Conservation (phyloP, 495 filamentous ascomycete genomes). For the Jackrogersella multiformis region DNA sequence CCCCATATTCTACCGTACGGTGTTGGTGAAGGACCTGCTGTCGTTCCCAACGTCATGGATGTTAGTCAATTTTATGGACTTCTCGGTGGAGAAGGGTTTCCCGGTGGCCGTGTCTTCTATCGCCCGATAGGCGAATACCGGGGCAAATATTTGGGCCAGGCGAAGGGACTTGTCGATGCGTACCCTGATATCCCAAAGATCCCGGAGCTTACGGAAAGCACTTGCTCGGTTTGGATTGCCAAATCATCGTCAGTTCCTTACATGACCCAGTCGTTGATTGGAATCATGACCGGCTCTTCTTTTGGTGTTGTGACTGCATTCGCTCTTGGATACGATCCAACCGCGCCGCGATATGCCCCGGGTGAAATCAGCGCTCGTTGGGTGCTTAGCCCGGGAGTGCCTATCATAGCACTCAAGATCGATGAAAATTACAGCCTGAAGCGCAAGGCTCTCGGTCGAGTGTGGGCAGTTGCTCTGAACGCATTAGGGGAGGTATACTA, state of each 20-base stretch:
- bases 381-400: conserved; percentile 91
- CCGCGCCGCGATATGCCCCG: conserved; percentile 70
- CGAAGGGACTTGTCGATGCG: conserved; percentile 54
- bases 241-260: conserved; percentile 77
- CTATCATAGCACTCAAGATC: conserved; percentile 84
- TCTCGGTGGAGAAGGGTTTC: conserved; percentile 84
- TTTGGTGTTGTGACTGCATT: conserved; percentile 86
- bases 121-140: conserved; percentile 77
- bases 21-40: conserved; percentile 75
- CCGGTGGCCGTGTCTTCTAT: conserved; percentile 80
- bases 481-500: conserved; percentile 93
- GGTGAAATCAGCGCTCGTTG: conserved; percentile 86
- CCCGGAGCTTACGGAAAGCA: conserved; percentile 65
- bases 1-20: conserved; percentile 80
- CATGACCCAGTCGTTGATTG: conserved; percentile 78
- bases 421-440: conserved; percentile 80
- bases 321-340: conserved; percentile 74
- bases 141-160: conserved; percentile 74
- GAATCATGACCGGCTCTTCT: conserved; percentile 85
- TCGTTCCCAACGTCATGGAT: conserved; percentile 86
- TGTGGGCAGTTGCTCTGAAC: conserved; percentile 90
- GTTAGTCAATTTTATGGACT: conserved; percentile 85
- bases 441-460: conserved; percentile 71
- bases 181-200: conserved; percentile 77
- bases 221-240: conserved; percentile 90